Evolutionary conservation across 371 early-diverging fungal genomes (phyloP).

Genomic region (Mortierella sp.): DNA sequence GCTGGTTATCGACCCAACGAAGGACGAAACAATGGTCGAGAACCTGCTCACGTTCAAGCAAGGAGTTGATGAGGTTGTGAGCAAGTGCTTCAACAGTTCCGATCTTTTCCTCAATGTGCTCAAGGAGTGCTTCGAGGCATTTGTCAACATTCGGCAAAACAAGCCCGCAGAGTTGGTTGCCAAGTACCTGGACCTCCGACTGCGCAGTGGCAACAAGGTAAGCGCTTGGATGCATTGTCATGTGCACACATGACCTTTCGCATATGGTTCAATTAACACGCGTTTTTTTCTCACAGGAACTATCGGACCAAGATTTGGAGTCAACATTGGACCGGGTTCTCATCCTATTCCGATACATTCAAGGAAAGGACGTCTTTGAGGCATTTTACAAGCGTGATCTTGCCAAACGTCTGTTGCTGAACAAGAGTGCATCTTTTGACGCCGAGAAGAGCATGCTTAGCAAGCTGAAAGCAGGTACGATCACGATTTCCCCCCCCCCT

Average conservation of each 20-base stretch:
- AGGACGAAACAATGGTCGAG: slow-evolving; percentile 75
- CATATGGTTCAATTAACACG: slow-evolving; percentile 49
- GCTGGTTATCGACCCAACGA: slow-evolving; percentile 65
- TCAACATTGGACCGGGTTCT: slow-evolving; percentile 77
- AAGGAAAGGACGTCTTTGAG: slow-evolving; percentile 96
- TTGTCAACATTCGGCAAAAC: slow-evolving; percentile 87
- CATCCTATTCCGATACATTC: slow-evolving; percentile 89
- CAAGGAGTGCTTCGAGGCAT: slow-evolving; percentile 89
- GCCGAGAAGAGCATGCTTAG: slow-evolving; percentile 86
- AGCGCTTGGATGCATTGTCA: not conserved
- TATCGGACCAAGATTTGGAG: slow-evolving; percentile 77
- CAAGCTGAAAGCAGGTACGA: slow-evolving; percentile 81
- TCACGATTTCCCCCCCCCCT: not conserved
- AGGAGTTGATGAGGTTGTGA: slow-evolving; percentile 74
- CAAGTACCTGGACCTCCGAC: slow-evolving; percentile 79
- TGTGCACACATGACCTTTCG: not conserved
- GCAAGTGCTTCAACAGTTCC: slow-evolving; percentile 72
- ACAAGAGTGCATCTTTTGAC: slow-evolving; percentile 83
- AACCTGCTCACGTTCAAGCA: slow-evolving; percentile 77
- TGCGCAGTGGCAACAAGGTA: slow-evolving; percentile 66
- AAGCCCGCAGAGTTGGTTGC: slow-evolving; percentile 94
- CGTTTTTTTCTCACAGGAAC: slow-evolving; percentile 39
- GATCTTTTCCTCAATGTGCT: slow-evolving; percentile 73
- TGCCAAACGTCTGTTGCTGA: slow-evolving; percentile 88
- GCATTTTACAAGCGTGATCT: slow-evolving; percentile 94